Conservation (phyloP, 768 basidiomycete species). For the Lactarius hatsudake region DNA sequence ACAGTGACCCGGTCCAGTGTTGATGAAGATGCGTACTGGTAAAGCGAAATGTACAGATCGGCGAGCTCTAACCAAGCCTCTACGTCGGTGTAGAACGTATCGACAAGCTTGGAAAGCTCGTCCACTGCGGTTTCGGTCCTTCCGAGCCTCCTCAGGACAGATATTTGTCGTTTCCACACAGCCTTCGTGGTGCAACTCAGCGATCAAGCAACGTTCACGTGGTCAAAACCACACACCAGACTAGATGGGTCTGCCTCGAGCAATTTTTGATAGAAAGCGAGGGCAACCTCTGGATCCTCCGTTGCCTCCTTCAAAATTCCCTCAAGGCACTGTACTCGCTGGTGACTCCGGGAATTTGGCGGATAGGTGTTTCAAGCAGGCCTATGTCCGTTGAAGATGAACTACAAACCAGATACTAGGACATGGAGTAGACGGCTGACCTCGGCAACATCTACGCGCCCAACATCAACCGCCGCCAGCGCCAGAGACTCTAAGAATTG, state of each 20-base stretch:
- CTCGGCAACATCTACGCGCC: conserved; percentile 68
- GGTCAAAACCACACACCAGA: conserved; percentile 50
- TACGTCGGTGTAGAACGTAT: conserved; percentile 84
- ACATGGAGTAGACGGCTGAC: conserved; percentile 44
- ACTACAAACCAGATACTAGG: neutral
- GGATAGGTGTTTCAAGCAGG: conserved; percentile 58
- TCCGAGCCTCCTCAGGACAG: conserved; percentile 62
- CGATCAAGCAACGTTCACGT: neutral
- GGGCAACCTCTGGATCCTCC: conserved; percentile 52
- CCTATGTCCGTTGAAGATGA: conserved; percentile 37
- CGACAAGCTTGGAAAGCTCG: conserved; percentile 69
- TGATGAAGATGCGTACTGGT: conserved; percentile 52
- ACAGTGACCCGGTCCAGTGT: neutral
- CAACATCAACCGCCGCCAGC: conserved; percentile 74
- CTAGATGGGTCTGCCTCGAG: conserved; percentile 66
- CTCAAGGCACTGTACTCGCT: conserved; percentile 69
- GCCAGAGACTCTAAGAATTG: conserved; percentile 76
- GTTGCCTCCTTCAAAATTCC: conserved; percentile 78
- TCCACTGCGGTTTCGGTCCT: conserved; percentile 64
- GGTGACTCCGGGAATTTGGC: conserved; percentile 76
- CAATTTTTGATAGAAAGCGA: conserved; percentile 60
- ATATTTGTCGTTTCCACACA: conserved; percentile 78
- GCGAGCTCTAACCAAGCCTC: conserved; percentile 89
- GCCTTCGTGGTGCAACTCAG: conserved; percentile 40
- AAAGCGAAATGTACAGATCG: conserved; percentile 70